Evolutionary conservation across 2,329 filamentous ascomycete genomes (phyloP).

Genomic region (Seiridium unicorne): DNA sequence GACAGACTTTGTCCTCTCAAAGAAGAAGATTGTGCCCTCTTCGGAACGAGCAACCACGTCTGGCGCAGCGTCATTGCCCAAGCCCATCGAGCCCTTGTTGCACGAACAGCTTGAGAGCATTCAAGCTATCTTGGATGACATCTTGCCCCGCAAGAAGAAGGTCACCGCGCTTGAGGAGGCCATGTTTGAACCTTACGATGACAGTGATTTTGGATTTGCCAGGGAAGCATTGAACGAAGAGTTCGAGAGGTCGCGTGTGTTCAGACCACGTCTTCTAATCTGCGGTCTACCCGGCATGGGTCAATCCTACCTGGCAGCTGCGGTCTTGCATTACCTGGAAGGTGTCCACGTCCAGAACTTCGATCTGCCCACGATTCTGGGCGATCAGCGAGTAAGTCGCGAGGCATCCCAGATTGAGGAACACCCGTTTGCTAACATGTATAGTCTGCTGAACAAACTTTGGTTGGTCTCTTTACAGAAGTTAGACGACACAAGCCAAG

Average conservation of each 20-base stretch:
- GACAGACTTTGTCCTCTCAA: slow-evolving; percentile 94
- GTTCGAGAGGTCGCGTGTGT: slow-evolving; percentile 85
- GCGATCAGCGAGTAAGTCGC: slow-evolving; percentile 69
- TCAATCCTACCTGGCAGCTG: slow-evolving; percentile 82
- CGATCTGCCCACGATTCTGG: slow-evolving; percentile 82
- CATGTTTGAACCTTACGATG: slow-evolving; percentile 82
- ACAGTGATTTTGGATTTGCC: slow-evolving; percentile 79
- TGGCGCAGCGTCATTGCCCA: slow-evolving; percentile 77
- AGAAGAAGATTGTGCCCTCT: slow-evolving; percentile 94
- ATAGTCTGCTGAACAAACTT: slow-evolving; percentile 76
- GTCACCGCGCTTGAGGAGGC: slow-evolving; percentile 91
- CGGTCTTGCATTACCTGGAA: slow-evolving; percentile 86
- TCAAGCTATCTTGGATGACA: slow-evolving; percentile 65
- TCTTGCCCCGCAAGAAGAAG: slow-evolving; percentile 82
- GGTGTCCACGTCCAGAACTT: slow-evolving; percentile 93
- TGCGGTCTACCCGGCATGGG: slow-evolving; percentile 87
- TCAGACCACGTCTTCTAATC: slow-evolving; percentile 83
- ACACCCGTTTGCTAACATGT: slow-evolving; percentile 22
- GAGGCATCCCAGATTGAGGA: neutral
- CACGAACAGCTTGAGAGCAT: slow-evolving; percentile 70
- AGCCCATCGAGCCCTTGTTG: slow-evolving; percentile 77
- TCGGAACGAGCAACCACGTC: slow-evolving; percentile 88
- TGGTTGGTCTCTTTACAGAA: slow-evolving; percentile 88
- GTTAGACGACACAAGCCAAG: slow-evolving; percentile 93
- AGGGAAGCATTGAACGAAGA: slow-evolving; percentile 73